These are phyloP conservation scores for Penicillium chermesinum DNA, from an alignment of 495 filamentous ascomycete genomes.

Conservation along the genomic window DNA sequence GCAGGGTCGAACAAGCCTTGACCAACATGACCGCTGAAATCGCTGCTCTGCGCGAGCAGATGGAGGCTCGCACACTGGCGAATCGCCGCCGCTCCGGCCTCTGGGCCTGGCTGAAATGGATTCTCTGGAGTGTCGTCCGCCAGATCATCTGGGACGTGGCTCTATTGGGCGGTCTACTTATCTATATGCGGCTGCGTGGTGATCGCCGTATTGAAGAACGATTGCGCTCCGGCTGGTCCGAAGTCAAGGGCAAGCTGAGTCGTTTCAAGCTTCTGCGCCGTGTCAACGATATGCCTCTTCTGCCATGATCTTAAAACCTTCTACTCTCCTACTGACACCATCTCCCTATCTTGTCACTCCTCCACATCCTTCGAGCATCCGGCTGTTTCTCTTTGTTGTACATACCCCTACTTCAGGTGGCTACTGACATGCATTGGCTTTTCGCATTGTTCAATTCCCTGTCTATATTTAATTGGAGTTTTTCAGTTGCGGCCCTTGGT, in stretches of 20 bases:
- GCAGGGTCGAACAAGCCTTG: slow-evolving; percentile 78
- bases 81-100: slow-evolving; percentile 47
- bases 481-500: slow-evolving; percentile 3
- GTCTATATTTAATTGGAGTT: slow-evolving; percentile 12
- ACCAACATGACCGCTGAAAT: slow-evolving; percentile 89
- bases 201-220: slow-evolving; percentile 74
- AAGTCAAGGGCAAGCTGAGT: slow-evolving; percentile 54
- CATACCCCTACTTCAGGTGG: background rate
- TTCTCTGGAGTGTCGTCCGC: slow-evolving; percentile 63
- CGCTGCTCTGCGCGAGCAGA: slow-evolving; percentile 87
- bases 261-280: slow-evolving; percentile 36
- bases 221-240: slow-evolving; percentile 58
- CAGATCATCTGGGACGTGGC: slow-evolving; percentile 69
- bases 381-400: slow-evolving; percentile 1
- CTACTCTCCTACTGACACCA: no score
- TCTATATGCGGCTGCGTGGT: slow-evolving; percentile 75
- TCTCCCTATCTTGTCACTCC: background rate
- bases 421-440: background rate
- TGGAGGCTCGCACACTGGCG: slow-evolving; percentile 53
- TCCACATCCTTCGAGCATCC: no score
- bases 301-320: slow-evolving; percentile 15
- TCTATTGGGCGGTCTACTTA: slow-evolving; percentile 61
- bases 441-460: slow-evolving; percentile 7
- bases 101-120: slow-evolving; percentile 66
- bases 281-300: slow-evolving; percentile 19